Evolutionary conservation across 495 filamentous ascomycete genomes (phyloP), one percentile per base, ranked within the genome.

Genomic region (Podospora anserina): DNA sequence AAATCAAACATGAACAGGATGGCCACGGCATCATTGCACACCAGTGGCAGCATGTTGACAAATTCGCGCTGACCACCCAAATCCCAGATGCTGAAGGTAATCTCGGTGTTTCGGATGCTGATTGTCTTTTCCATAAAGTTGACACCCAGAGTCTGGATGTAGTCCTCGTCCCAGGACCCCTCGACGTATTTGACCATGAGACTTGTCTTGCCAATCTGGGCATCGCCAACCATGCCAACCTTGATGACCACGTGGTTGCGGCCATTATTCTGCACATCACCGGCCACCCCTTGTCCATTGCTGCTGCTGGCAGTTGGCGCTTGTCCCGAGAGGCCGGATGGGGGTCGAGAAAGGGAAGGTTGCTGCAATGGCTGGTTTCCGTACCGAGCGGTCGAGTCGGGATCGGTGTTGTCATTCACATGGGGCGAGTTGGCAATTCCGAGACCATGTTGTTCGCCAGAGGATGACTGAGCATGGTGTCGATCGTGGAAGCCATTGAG

Each of bases 81-180:
- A 85, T 99, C 95, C 95, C 95, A 99, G 76, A 99, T 99, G 58
- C 92, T 96, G 81, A 99, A 99, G 44, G 95, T 99, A 74, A 99
- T 98, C 78, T 99, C 95, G n/a, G 95, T 99, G 78, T 98, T 98
- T 66, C 95, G 93, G 78, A 99, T 99, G 66, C 91, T 94, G 76
- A 99, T 98, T 13, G 95, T 99, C 82, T 99, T 99, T 79, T 99
- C 95, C 95, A 99, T 99, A 82, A 99, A 99, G 77, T 99, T 99
- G 79, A 99, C 95, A 67, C 94, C 95, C 61, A 99, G 81, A 28
- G 95, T 99, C 81, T 99, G 95, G 74, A 99, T 99, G 79, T 99
- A 99, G 80, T 99, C 95, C 80, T 99, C 95, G 79, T 99, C 95
- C 92, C 96, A 99, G 78, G 92, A 96, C 27, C 95, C 95, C 80